Base-by-base conservation (phyloP, 495 filamentous ascomycete species). In the Lasiosphaeria hispida region DNA sequence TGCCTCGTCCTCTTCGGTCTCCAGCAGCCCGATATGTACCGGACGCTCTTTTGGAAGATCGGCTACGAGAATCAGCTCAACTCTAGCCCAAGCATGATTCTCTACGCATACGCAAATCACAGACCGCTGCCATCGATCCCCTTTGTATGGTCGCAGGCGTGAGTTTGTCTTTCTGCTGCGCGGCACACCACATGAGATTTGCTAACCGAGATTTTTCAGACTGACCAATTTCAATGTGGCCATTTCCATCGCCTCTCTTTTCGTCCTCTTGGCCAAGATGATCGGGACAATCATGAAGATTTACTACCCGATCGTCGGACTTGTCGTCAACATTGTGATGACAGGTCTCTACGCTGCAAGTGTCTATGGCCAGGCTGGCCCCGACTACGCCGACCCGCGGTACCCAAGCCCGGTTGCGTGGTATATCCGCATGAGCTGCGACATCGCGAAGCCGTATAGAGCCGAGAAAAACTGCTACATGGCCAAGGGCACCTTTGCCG, bases 121-220 rank as follows among this genome's bases (percentile, higher is more conserved):
- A 73, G 77, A 53, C 75, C 86, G 2, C 80, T 86, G 37, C 79
- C 81, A 0, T 79, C 72, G 4, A 72, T 84, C 15, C 92, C 92
- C 7, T 76, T 92, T 63, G 85, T 94, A 17, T 96, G 92, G 92
- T 89, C 87, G 41, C 75, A 81, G 62, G 84, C 87, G 92, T 96
- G 79, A 62, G 88, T 82, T 45, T 60, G 52, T 35, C 14, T 7
- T 6, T 17, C 40, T 42, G 34, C 18, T n/a, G 37, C 55, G 44
- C 17, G 9, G 57, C 51, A 34, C n/a, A 2, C 4, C 30, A 39
- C 59, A n/a, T n/a, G n/a, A n/a, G 52, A 19, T 14, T 41, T 36
- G 38, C 35, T 60, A 53, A 63, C 41, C 10, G 14, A 6, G 1
- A 30, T 5, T 5, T 30, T 35, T 37, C 71, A 96, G 91, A 65